Conservation (phyloP, 768 basidiomycete species). For the Hygrophoropsis aurantiaca region DNA sequence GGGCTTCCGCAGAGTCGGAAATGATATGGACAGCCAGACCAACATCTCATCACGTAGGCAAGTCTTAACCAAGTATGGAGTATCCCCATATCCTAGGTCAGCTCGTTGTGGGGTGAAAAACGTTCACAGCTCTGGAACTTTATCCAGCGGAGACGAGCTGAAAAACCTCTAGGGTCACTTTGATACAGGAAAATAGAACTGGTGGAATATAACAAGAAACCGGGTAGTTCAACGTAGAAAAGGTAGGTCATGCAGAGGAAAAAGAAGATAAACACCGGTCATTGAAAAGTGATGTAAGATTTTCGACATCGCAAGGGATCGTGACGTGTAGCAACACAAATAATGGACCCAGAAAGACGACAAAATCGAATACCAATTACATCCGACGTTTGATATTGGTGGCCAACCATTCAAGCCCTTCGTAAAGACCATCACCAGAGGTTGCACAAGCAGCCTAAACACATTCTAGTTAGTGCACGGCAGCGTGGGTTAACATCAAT, state of each 20-base stretch:
- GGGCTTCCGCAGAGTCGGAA: too few relatives aligned
- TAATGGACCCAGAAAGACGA: conserved; percentile 46
- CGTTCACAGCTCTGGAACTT: too few relatives aligned
- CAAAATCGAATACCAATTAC: conserved; percentile 42
- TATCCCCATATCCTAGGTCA: too few relatives aligned
- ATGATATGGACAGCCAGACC: too few relatives aligned
- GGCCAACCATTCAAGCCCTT: conserved; percentile 97
- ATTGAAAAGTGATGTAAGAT: conserved; percentile 48
- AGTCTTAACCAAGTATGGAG: too few relatives aligned
- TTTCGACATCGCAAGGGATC: conserved; percentile 61
- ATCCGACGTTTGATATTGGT: conserved; percentile 85
- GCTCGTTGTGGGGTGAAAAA: too few relatives aligned
- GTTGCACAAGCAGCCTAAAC: conserved; percentile 94
- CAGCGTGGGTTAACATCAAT: background rate
- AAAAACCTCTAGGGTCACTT: conserved; percentile 25
- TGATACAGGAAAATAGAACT: conserved; percentile 31
- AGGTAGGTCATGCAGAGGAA: conserved; percentile 27
- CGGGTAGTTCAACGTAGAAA: conserved; percentile 25
- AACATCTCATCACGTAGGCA: too few relatives aligned
- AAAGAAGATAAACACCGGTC: conserved; percentile 25
- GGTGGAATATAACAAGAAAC: conserved; percentile 12
- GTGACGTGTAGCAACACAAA: conserved; percentile 54
- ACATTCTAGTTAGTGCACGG: conserved; percentile 14
- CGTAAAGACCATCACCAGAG: conserved; percentile 97
- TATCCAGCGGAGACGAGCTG: conserved; percentile 14